These are phyloP conservation scores for Apophysomyces elegans DNA, from an alignment of 371 early-diverging fungal genomes.

Conservation along the genomic window DNA sequence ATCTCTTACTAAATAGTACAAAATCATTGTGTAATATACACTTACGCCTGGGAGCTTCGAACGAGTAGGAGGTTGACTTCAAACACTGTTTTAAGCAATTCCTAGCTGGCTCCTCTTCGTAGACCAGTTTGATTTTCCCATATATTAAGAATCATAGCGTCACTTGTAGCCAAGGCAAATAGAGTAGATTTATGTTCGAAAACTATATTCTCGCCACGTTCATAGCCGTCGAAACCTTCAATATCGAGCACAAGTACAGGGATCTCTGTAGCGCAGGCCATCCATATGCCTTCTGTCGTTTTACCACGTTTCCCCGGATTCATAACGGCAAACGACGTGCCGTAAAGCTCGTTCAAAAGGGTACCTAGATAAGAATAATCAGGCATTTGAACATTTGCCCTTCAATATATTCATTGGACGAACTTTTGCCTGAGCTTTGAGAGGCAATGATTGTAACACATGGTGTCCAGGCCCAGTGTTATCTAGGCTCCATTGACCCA, in stretches of 20 bases:
- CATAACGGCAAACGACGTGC: conserved; percentile 95
- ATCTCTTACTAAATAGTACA: no score
- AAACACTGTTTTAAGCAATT: conserved; percentile 95
- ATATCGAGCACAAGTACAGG: conserved; percentile 95
- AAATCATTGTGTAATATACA: conserved; percentile 22
- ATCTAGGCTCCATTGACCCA: no score
- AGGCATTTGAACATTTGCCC: no score
- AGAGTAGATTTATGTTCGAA: conserved; percentile 97
- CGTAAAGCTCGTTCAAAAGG: conserved; percentile 92
- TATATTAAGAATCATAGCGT: conserved; percentile 95
- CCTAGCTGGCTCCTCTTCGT: conserved; percentile 98
- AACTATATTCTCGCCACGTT: conserved; percentile 99
- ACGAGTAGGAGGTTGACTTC: conserved; percentile 98
- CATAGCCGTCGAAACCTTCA: conserved; percentile 98
- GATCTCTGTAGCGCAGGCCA: conserved; percentile 81
- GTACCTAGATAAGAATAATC: conserved; percentile 61
- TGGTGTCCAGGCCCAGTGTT: no score
- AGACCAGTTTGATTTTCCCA: conserved; percentile 98
- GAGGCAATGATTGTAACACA: no score
- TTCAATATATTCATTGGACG: no score
- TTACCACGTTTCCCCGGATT: conserved; percentile 79
- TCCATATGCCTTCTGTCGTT: conserved; percentile 98
- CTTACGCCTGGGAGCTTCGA: conserved; percentile 70
- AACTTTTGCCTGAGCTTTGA: no score
- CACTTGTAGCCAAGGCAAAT: conserved; percentile 94